Evolutionary conservation across 2,329 filamentous ascomycete genomes (phyloP), one percentile per base, ranked within the genome.

Genomic region (Clonostachys byssicola): DNA sequence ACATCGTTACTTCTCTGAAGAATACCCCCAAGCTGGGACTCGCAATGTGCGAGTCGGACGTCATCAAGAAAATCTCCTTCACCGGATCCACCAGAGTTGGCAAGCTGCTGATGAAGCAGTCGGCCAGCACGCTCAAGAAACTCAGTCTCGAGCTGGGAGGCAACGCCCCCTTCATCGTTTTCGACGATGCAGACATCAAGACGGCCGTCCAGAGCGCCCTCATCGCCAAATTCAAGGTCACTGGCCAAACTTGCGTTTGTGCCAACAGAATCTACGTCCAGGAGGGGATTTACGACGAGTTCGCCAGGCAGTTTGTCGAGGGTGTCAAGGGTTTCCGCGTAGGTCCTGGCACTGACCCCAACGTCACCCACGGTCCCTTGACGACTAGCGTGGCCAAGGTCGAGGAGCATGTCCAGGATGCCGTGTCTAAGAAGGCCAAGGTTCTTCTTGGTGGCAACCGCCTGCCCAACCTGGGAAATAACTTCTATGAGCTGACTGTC

Each of bases 401-500:
- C 23, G 70, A 78, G 34, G 63, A 71, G 42, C 80, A 84, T 51
- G 18, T 44, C n/a, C 47, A 83, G 85, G 57, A 85, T 83, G 17
- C 85, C 71, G 5, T 79, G 78, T 70, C 71, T 47, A 82, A 85
- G 57, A 83, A 83, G 33, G 84, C 70, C 5, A 78, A 79, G 56
- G 17, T 50, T 10, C 14, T 40, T 3, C 5, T 34, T 33, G 49
- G 49, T 63, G 86, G 86, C 5, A 74, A 85, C 57, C 77, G 73
- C 59, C 66, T 85, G 44, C 71, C 79, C 5, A 77, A 86, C 34
- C 70, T 89, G 2, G 45, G 45, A 77, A 9, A 84, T 12, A 18
- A 85, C 63, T 89, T 88, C 70, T 88, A 80, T 66, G 74, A 85
- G 52, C 83, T 82, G 1, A 89, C 86, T 0, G 79, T 89, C 16